These are phyloP conservation scores for Iberis amara DNA, from an alignment of 441 rosid species.

Conservation along the genomic window DNA sequence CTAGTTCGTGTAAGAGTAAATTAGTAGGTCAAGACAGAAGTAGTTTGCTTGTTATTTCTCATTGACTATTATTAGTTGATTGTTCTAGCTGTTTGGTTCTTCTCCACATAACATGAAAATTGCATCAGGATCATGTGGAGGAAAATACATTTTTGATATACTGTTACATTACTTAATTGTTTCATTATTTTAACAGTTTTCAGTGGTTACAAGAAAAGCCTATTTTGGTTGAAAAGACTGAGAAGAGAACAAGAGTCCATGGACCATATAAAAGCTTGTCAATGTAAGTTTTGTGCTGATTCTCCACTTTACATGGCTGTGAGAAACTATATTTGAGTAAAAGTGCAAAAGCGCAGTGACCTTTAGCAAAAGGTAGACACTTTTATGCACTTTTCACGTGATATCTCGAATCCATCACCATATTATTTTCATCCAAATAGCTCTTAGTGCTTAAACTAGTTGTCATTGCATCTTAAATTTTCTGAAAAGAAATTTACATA, in stretches of 20 bases:
- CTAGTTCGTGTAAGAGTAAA: conserved; percentile 8
- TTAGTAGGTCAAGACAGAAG: neutral
- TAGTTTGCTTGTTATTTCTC: neutral
- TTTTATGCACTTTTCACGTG: conserved; percentile 26
- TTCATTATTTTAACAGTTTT: neutral
- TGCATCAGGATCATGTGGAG: neutral
- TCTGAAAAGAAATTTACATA: conserved; percentile 5
- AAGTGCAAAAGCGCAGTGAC: conserved; percentile 24
- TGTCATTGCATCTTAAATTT: conserved; percentile 5
- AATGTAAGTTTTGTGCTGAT: conserved; percentile 18
- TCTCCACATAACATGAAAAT: conserved; percentile 1
- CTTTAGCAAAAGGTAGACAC: conserved; percentile 21
- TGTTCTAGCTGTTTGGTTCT: neutral
- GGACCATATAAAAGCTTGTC: conserved; percentile 25
- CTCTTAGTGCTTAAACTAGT: conserved; percentile 3
- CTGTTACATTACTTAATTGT: neutral
- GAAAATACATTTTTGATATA: neutral
- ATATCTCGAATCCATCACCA: conserved; percentile 10
- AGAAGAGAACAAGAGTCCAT: conserved; percentile 23
- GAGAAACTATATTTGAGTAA: conserved; percentile 14
- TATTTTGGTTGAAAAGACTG: conserved; percentile 6
- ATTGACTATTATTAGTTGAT: neutral
- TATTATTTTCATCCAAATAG: neutral
- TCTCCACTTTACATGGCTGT: conserved; percentile 30
- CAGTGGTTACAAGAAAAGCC: neutral